Conservation (phyloP, 495 filamentous ascomycete species). For the Penicillium paxilli region DNA sequence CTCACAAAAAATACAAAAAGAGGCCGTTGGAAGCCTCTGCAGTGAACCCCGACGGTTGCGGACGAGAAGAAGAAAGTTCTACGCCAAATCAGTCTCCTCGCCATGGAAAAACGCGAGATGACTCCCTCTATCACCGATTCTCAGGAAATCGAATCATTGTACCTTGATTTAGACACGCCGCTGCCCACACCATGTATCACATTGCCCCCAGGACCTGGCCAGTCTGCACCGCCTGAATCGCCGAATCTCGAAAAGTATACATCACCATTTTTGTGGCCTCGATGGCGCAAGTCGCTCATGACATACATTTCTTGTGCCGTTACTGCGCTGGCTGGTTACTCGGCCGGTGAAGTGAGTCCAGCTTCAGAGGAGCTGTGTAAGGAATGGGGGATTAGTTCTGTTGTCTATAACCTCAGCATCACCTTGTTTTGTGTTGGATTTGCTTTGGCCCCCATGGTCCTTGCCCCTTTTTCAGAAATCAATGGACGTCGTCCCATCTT, state of each 20-base stretch:
- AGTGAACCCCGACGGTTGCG: too few relatives aligned
- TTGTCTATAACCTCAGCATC: slow-evolving; percentile 73
- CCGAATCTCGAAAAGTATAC: slow-evolving; percentile 68
- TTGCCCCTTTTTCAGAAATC: slow-evolving; percentile 89
- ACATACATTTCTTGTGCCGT: slow-evolving; percentile 74
- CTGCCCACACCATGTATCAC: slow-evolving; percentile 58
- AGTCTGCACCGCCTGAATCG: slow-evolving; percentile 46
- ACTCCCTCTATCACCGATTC: slow-evolving; percentile 17
- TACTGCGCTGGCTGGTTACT: slow-evolving; percentile 77
- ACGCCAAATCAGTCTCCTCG: background rate
- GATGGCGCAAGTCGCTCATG: slow-evolving; percentile 65
- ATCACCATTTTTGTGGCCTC: slow-evolving; percentile 75
- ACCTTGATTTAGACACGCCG: slow-evolving; percentile 70
- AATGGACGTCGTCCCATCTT: slow-evolving; percentile 83
- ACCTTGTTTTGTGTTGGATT: slow-evolving; percentile 85
- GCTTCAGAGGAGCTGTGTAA: slow-evolving; percentile 60
- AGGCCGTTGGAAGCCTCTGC: too few relatives aligned
- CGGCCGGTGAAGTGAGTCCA: slow-evolving; percentile 77
- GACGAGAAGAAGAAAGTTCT: background rate
- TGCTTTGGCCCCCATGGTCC: slow-evolving; percentile 80
- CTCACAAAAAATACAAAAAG: too few relatives aligned
- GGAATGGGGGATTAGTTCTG: slow-evolving; percentile 61
- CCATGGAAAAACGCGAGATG: slow-evolving; percentile 17
- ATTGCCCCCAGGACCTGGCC: slow-evolving; percentile 26
- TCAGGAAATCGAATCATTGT: slow-evolving; percentile 61